Conservation (phyloP, 257 asterid species). For the Salvia splendens region DNA sequence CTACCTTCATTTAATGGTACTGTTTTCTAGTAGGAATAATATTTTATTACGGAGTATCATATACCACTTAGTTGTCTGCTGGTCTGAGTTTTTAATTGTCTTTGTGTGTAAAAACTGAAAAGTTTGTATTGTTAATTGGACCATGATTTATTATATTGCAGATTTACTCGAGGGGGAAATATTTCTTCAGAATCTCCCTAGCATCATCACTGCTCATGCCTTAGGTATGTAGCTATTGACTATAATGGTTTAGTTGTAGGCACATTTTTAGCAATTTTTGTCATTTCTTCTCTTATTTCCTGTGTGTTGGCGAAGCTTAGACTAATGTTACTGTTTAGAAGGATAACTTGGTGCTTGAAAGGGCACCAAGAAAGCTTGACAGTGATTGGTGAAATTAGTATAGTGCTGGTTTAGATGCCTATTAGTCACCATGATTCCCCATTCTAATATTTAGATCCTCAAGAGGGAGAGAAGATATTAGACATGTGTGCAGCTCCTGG, state of each 20-base stretch:
- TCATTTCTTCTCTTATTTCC: neutral
- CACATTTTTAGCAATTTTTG: neutral
- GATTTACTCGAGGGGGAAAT: conserved; percentile 95
- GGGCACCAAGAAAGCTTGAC: conserved; percentile 1
- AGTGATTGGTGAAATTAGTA: conserved; percentile 10
- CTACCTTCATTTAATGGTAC: conserved; percentile 84
- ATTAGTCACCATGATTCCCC: conserved; percentile 12
- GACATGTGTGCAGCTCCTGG: conserved; percentile 99
- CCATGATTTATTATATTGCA: conserved; percentile 42
- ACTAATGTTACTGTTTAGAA: neutral
- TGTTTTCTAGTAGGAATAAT: neutral
- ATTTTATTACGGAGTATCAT: neutral
- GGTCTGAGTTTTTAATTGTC: conserved; percentile 12
- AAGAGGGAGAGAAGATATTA: conserved; percentile 80
- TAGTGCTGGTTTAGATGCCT: conserved; percentile 18
- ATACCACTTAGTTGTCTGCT: neutral
- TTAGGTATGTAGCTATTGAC: conserved; percentile 56
- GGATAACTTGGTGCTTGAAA: conserved; percentile 7
- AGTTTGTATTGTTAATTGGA: conserved; percentile 13
- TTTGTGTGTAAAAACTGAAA: neutral
- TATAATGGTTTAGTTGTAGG: neutral
- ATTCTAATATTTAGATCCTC: conserved; percentile 68
- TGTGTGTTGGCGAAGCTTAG: conserved; percentile 1
- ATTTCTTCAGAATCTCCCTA: conserved; percentile 97
- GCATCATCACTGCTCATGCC: conserved; percentile 87